Evolutionary conservation across 192 early-diverging fungal genomes (phyloP), one percentile per base, ranked within the genome.

Genomic region (Gamsiella multidivaricata): DNA sequence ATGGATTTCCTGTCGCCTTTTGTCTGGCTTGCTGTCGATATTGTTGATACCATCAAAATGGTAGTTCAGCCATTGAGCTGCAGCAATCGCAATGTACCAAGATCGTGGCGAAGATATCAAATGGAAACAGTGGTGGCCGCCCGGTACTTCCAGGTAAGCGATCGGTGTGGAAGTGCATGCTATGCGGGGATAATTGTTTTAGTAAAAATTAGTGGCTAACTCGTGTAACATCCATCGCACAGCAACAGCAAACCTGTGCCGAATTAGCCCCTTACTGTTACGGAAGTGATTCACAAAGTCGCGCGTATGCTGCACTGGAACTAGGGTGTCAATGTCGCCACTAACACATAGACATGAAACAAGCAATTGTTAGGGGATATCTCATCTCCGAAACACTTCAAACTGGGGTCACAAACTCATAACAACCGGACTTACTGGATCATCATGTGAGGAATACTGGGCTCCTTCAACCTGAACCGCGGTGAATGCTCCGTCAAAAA

Each of bases 41-140:
- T 41, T 36, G 14, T 36, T 31, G 22, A 47, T 57, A 20, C 36
- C 43, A 17, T 55, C 74, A 45, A 78, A 78, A 31, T 69, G 46
- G 28, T 58, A 57, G 18, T 72, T 79, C 28, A 82, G 57, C 81
- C 81, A 82, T 65, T 67, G 58, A 14, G 60, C 63, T 34, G 59
- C 61, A 3, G 74, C 61, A 34, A 82, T 82, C 11, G 64, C 41
- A 41, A 61, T 33, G 31, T 79, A 82, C 69, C 76, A 78, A 12
- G 81, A 79, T 17, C 81, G 74, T 23, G 81, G 81, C 0, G 81
- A 82, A 8, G 81, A 79, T 53, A 82, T 69, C 43, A 72, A 32
- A 42, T 82, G 74, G 63, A 79, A 82, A 43, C 74, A 61, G 33
- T 82, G 81, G 42, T 82, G 81, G 8, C 81, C 81, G 8, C 81